Conservation (phyloP, 1,284 basidiomycete species). For the Ustilago shanxiensis region DNA sequence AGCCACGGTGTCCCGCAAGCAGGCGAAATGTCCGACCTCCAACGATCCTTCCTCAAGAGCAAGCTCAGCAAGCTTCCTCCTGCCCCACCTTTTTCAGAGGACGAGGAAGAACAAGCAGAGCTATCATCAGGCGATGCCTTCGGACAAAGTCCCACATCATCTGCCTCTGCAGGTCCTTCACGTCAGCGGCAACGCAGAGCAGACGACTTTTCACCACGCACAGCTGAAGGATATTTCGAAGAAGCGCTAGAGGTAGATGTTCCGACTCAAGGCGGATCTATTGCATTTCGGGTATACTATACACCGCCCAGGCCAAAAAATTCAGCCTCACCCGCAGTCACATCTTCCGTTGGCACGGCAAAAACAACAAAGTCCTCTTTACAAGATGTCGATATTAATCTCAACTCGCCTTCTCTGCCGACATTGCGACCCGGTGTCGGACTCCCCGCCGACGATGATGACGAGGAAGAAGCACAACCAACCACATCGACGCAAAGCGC, state of each 20-base stretch:
- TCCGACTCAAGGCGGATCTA: slow-evolving; percentile 21
- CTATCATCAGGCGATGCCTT: slow-evolving; percentile 11
- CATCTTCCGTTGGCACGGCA: background rate
- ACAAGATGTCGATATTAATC: slow-evolving; percentile 13
- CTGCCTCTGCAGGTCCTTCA: background rate
- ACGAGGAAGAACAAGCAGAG: slow-evolving; percentile 20
- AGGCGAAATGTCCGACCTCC: slow-evolving; percentile 40
- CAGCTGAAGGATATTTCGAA: slow-evolving; percentile 63
- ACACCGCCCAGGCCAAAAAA: slow-evolving; percentile 54
- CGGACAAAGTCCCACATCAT: background rate
- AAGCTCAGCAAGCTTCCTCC: slow-evolving; percentile 47
- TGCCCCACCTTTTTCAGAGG: slow-evolving; percentile 40
- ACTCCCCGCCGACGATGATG: slow-evolving; percentile 55
- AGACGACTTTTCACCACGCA: slow-evolving; percentile 50
- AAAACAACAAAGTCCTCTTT: slow-evolving; percentile 8
- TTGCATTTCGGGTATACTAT: slow-evolving; percentile 71
- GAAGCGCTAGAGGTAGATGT: slow-evolving; percentile 66
- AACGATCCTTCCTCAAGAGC: slow-evolving; percentile 46
- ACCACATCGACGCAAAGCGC: background rate
- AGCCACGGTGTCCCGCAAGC: background rate
- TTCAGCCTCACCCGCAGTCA: background rate
- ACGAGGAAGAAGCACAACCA: slow-evolving; percentile 69
- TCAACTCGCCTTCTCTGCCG: slow-evolving; percentile 22
- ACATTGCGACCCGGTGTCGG: slow-evolving; percentile 56
- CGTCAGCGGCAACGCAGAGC: slow-evolving; percentile 9